A percentile compares a stretch with the other conserved stretches of the same genome.
Evolutionary conservation across 345 rosid genomes (phyloP).

Genomic region (Pugionium cornutum): DNA sequence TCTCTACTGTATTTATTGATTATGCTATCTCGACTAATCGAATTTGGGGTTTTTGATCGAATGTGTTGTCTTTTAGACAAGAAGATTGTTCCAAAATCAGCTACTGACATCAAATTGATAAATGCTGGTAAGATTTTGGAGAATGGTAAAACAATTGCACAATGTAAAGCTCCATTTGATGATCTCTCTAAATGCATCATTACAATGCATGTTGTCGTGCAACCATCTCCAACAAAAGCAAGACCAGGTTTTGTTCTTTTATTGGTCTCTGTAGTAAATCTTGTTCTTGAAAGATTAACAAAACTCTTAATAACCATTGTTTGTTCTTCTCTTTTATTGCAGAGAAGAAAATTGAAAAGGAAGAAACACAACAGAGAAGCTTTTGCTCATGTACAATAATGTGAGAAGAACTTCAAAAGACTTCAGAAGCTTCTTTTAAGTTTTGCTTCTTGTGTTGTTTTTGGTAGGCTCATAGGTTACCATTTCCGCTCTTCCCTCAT

Average conservation of each 20-base stretch:
- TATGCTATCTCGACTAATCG: background rate
- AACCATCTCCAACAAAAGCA: slow-evolving; percentile 67
- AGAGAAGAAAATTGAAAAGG: slow-evolving; percentile 76
- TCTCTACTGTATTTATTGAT: too few relatives aligned
- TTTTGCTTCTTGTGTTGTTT: slow-evolving; percentile 13
- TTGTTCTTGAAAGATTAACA: slow-evolving; percentile 9
- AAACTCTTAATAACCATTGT: slow-evolving; percentile 8
- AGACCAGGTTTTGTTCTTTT: slow-evolving; percentile 52
- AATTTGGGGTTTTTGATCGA: slow-evolving; percentile 4
- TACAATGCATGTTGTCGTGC: slow-evolving; percentile 97
- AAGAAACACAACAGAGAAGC: slow-evolving; percentile 36
- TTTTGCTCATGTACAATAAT: background rate
- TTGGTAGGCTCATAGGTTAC: slow-evolving; percentile 8
- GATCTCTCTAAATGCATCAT: slow-evolving; percentile 70
- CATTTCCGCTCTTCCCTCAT: background rate
- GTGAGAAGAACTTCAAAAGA: background rate
- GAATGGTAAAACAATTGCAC: slow-evolving; percentile 80
- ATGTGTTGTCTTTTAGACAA: slow-evolving; percentile 51
- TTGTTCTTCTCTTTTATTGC: slow-evolving; percentile 33
- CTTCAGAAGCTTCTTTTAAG: slow-evolving; percentile 14
- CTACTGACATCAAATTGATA: slow-evolving; percentile 83
- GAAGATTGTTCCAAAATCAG: slow-evolving; percentile 71
- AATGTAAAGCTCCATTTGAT: slow-evolving; percentile 77
- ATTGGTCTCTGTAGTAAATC: background rate
- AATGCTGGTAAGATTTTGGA: slow-evolving; percentile 89